Evolutionary conservation across 441 rosid genomes (phyloP), one percentile per base, ranked within the genome.

Genomic region (Dalechampia spathulata): DNA sequence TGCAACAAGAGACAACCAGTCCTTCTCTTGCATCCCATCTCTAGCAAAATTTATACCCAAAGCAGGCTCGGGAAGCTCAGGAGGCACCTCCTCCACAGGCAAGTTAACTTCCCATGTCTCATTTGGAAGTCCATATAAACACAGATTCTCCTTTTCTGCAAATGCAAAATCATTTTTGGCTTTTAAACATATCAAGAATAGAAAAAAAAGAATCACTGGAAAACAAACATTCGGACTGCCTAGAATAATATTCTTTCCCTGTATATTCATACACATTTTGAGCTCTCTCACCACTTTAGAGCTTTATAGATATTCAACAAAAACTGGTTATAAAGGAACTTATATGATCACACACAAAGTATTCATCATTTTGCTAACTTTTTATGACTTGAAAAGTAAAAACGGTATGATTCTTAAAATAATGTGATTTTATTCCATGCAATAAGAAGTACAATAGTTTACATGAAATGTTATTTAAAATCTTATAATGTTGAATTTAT

Each of bases 1-100:
- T 60, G 97, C 96, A 66, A 89, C 97, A 49, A 87, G 74, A 10
- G 96, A 83, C 49, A 93, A 63, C 99, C 99, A 93, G 66, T 89
- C 96, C 68, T 82, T 89, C 71, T 89, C 94, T 70, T 74, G 90
- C 97, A 89, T 93, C 28, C 96, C 96, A 74, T 93, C 99, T 68
- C 99, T 85, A 0, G 99, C 96, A 60, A 92, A 92, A 75, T 92
- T 92, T 48, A 92, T 92, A 47, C 99, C 99, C 23, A 92, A 66
- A 0, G 97, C 97, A 28, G 99, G 99, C 61, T 92, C 96, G 7
- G 99, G 99, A 60, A 89, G 92, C 83, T 89, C 97, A 5, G 99
- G 97, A 68, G 96, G 99, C 47, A 92, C 95, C 73, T 89, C 97
- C 69, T 89, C 97, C 69, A 84, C 97, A 52, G 99, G 99, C 60